Base-by-base conservation (phyloP, 306 rosid species). In the Malus orientalis region DNA sequence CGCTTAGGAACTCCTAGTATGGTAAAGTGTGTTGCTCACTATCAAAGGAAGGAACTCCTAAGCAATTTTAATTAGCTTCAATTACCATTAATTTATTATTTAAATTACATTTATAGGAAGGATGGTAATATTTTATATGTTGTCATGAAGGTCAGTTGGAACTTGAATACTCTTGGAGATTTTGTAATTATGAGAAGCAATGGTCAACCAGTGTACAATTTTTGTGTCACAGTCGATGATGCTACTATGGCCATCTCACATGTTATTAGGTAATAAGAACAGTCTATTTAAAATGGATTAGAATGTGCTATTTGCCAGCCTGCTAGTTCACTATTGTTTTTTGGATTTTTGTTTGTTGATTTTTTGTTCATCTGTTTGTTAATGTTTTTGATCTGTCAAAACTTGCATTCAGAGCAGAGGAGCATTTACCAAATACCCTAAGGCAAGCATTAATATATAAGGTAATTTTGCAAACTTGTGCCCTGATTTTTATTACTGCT, bases 181-280 rank as follows among this genome's bases (percentile, higher is more conserved):
- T 93, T 93, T 88, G 99, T 95, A 61, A 84, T 95, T 49, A 92
- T 95, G 99, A 88, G 99, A 85, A 95, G 99, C 86, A 95, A 95
- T 70, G 99, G 99, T 71, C 97, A 90, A 68, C 99, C 97, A 18
- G 97, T 95, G 79, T 95, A 95, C 85, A 95, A 95, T 84, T 95
- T 95, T 80, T 95, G 97, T 75, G 99, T 95, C 74, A 92, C 99
- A 1, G 96, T 92, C 54, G 99, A 95, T 86, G 99, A 95, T 89
- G 99, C 97, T n/a, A 88, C 92, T 84, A 92, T 95, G 99, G 93
- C 97, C 68, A 95, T 95, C 81, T 95, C 99, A 74, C 99, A 95
- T 80, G 97, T 95, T 71, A 90, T 95, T 69, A 89, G 99, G 99
- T 95, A 88, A 75, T 45, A 30, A 16, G 45, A 62, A 44, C 20